Conservation (phyloP, 2,329 filamentous ascomycete species). For the Sclerotinia borealis region DNA sequence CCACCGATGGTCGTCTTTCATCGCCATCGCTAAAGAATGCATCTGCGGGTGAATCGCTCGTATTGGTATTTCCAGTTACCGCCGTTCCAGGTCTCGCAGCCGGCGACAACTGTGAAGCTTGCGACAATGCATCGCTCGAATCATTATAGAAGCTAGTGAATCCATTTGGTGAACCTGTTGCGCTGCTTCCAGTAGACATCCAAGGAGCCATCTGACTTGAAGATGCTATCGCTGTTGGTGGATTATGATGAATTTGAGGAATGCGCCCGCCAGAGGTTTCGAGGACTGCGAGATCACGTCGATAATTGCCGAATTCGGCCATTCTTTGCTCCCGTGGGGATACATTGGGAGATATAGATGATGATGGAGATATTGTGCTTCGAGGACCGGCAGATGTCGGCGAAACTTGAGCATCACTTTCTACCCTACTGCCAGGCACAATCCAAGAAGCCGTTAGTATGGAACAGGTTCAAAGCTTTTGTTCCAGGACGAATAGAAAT, state of each 20-base stretch:
- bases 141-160: constrained; percentile 63
- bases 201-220: constrained; percentile 47
- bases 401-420: constrained; percentile 31
- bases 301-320: constrained; percentile 60
- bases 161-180: constrained; percentile 28
- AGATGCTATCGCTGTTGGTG: constrained; percentile 48
- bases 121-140: constrained; percentile 68
- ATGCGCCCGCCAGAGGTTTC: constrained; percentile 53
- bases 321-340: constrained; percentile 32
- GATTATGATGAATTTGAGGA: constrained; percentile 54
- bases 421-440: constrained; percentile 27
- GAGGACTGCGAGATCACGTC: constrained; percentile 64
- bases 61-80: constrained; percentile 41
- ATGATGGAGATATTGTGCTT: constrained; percentile 22
- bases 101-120: constrained; percentile 61
- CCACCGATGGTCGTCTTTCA: constrained; percentile 77
- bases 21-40: constrained; percentile 65
- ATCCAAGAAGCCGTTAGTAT: constrained; percentile 33
- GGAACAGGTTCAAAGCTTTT: constrained; percentile 27
- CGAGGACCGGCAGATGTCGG: constrained; percentile 29
- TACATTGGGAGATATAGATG: constrained; percentile 31
- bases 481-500: constrained; percentile 6
- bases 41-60: constrained; percentile 54
- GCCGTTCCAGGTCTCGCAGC: constrained; percentile 52
- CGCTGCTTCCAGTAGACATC: constrained; percentile 39